phyloP scores from a whole-genome alignment of 345 rosid species.

The Pugionium dolabratum region DNA sequence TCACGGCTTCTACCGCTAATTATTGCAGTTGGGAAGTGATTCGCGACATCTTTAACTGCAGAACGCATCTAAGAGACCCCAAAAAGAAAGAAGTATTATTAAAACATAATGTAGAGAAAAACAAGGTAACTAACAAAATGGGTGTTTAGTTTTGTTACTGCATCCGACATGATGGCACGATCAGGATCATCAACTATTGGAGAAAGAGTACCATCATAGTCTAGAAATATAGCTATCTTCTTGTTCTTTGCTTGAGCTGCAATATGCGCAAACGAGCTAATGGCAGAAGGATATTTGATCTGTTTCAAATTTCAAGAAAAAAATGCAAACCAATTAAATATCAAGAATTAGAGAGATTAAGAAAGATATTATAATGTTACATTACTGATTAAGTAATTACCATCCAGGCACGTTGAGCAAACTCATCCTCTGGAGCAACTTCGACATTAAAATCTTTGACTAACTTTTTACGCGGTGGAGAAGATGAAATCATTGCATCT shows the following conservation, averaged over 20 bases:
- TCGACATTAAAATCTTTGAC: conserved; percentile 58
- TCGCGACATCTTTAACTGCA: conserved; percentile 72
- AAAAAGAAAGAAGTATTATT: neutral
- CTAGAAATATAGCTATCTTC: conserved; percentile 81
- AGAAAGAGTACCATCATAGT: conserved; percentile 93
- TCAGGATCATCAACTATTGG: conserved; percentile 94
- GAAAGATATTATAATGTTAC: no score
- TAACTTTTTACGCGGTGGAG: conserved; percentile 85
- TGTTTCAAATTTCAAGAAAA: conserved; percentile 35
- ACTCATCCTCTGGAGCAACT: conserved; percentile 51
- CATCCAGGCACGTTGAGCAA: conserved; percentile 73
- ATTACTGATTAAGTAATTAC: conserved; percentile 36
- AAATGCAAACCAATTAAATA: no score
- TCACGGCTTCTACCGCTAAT: conserved; percentile 95
- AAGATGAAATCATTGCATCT: conserved; percentile 92
- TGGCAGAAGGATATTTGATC: conserved; percentile 87
- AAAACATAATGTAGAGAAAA: conserved; percentile 13
- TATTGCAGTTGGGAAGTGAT: conserved; percentile 84
- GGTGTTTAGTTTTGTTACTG: conserved; percentile 47
- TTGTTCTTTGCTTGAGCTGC: conserved; percentile 58
- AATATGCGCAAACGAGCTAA: conserved; percentile 62
- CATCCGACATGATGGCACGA: conserved; percentile 71
- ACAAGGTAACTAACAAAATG: conserved; percentile 7
- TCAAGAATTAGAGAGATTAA: neutral
- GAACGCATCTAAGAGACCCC: conserved; percentile 66